These are phyloP conservation scores for Tolypocladium amazonense DNA, from an alignment of 2,329 filamentous ascomycete genomes.

Conservation along the genomic window DNA sequence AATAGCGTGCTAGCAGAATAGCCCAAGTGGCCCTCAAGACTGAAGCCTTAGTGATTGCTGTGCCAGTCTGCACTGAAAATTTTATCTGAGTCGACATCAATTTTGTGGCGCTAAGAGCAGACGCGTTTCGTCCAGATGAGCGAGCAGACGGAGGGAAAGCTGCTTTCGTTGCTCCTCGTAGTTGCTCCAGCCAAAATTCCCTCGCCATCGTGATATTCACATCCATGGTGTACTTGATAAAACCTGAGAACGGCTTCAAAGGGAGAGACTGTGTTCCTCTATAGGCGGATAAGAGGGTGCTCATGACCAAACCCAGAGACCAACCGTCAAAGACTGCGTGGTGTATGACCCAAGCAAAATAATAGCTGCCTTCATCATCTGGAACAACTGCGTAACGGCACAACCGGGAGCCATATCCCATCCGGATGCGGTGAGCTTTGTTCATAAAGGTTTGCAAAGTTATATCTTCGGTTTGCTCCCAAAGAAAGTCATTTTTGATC, in stretches of 20 bases:
- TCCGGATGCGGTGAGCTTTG: neutral
- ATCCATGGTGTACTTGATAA: neutral
- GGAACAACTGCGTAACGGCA: neutral
- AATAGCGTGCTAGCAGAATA: neutral
- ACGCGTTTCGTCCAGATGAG: neutral
- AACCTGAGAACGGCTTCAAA: neutral
- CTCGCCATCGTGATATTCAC: neutral
- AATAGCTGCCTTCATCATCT: neutral
- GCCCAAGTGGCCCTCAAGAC: neutral
- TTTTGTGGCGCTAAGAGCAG: neutral
- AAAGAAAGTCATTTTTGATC: neutral
- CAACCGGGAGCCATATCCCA: neutral
- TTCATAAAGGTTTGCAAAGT: neutral
- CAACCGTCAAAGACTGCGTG: slow-evolving; percentile 12
- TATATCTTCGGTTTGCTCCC: neutral
- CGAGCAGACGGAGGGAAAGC: neutral
- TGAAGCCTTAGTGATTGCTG: neutral
- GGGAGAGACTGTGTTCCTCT: neutral
- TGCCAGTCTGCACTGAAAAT: neutral
- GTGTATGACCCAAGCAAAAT: slow-evolving; percentile 8
- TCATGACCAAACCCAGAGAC: neutral
- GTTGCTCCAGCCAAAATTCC: neutral
- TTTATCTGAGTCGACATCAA: neutral
- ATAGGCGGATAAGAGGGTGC: neutral
- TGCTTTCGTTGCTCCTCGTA: neutral